These are phyloP conservation scores for Rhypophila decipiens DNA, from an alignment of 495 filamentous ascomycete genomes.

Conservation along the genomic window DNA sequence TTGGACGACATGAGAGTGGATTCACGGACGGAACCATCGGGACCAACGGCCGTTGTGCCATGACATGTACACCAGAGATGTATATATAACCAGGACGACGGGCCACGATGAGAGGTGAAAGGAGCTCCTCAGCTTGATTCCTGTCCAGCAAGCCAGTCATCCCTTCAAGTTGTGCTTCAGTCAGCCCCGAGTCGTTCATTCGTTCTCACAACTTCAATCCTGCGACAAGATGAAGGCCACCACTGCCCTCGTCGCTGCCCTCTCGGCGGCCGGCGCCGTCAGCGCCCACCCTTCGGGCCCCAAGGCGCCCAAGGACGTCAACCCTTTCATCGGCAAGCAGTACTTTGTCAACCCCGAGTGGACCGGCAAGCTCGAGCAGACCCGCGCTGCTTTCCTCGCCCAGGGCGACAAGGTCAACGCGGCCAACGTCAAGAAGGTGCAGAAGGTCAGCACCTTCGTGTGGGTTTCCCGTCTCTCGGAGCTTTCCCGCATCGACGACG, in stretches of 20 bases:
- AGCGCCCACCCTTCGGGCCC: not conserved
- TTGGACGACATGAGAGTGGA: not conserved
- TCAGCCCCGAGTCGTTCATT: not conserved
- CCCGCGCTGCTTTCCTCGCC: slow-evolving; percentile 39
- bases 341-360: slow-evolving; percentile 51
- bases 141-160: too few relatives aligned
- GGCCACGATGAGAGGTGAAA: not conserved
- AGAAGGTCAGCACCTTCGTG: slow-evolving; percentile 49
- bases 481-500: slow-evolving; percentile 38
- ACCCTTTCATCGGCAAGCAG: slow-evolving; percentile 48
- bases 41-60: too few relatives aligned
- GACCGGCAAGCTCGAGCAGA: slow-evolving; percentile 42
- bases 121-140: not conserved
- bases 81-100: not conserved
- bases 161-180: not conserved
- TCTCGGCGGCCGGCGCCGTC: slow-evolving; percentile 9
- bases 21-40: not conserved
- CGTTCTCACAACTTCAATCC: not conserved
- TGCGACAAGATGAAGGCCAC: slow-evolving; percentile 2
- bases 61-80: too few relatives aligned
- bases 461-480: slow-evolving; percentile 38
- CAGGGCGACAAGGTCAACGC: slow-evolving; percentile 31
- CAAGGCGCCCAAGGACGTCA: slow-evolving; percentile 12
- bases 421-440: slow-evolving; percentile 34
- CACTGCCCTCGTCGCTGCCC: slow-evolving; percentile 4